These are phyloP conservation scores for Pythium sukuiense DNA, from an alignment of 352 stramenopile species.

Conservation along the genomic window DNA sequence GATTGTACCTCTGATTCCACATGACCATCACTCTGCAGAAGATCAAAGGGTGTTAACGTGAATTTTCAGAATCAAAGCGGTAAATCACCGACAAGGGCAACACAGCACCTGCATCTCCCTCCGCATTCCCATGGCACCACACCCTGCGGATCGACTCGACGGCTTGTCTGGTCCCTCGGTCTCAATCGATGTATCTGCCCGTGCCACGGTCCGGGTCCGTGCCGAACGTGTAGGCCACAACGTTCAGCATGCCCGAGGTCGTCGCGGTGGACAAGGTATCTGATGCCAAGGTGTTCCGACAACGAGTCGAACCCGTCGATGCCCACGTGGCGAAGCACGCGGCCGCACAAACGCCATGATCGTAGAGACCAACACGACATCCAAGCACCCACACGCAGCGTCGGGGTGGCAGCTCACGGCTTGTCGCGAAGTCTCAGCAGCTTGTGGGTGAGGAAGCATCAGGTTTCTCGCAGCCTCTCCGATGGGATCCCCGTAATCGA, in stretches of 20 bases:
- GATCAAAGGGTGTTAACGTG: not conserved
- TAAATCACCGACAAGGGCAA: no score
- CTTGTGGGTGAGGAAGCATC: not conserved
- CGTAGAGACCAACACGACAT: not conserved
- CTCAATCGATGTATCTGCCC: no score
- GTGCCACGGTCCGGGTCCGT: not conserved
- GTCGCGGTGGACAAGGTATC: no score
- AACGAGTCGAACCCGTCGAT: not conserved
- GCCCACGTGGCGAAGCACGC: not conserved
- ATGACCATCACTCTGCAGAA: constrained; percentile 1
- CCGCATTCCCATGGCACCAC: no score
- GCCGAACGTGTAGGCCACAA: not conserved
- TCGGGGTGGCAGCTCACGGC: not conserved
- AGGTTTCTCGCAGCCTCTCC: not conserved
- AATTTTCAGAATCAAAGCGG: constrained; percentile 1
- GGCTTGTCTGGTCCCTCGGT: no score
- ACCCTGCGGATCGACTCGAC: no score
- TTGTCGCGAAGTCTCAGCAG: not conserved
- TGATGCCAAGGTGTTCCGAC: not conserved
- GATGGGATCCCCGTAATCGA: not conserved
- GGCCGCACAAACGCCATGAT: not conserved
- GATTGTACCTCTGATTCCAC: not conserved
- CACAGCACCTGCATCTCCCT: no score
- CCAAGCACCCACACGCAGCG: not conserved
- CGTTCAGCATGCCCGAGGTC: not conserved